Evolutionary conservation across 306 rosid species (phyloP), one percentile per base, ranked within the genome.

Genomic region (Alnus rubra): DNA sequence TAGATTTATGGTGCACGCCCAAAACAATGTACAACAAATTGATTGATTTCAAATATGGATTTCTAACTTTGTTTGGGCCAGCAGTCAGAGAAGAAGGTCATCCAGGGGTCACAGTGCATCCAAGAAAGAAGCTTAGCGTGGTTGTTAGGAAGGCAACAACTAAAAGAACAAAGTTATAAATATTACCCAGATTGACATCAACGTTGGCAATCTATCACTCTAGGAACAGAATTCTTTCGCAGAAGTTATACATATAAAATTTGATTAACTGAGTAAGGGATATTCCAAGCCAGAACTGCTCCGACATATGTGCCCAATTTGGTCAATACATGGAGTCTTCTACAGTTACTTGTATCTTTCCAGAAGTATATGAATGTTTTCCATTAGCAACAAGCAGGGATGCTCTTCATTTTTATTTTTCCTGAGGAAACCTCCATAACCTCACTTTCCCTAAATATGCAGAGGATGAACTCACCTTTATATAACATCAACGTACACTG

Each of bases 81-180:
- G 70, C 70, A 64, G 70, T 64, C n/a, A 64, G 23, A 64, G 65
- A 39, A 39, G 65, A 59, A 28, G 10, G 33, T 59, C 65, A 59
- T 59, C 65, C 37, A 59, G 39, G 37, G 28, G 65, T 64, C 48
- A 64, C 15, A 64, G 70, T 39, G 51, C 72, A 39, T 67, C 14
- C 50, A 67, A 67, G 69, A 67, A 67, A 67, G 51, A 67, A 39
- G 51, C 19, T 18, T 67, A 42, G 50, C 9, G 30, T 11, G 12
- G 50, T 67, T 67, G 48, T 16, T 16, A 64, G 48, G 47, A 35
- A 64, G 7, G 69, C 42, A 37, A 58, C 44, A 58, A 33, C 42
- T 6, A 33, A 33, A 64, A 64, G 19, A 35, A 64, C 11, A 64
- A 1, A 23, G 48, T 42, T 42, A 42, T 42, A 39, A 67, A 42